These are phyloP conservation scores for Lactifluus rugatus DNA, from an alignment of 768 basidiomycete genomes.

Conservation along the genomic window DNA sequence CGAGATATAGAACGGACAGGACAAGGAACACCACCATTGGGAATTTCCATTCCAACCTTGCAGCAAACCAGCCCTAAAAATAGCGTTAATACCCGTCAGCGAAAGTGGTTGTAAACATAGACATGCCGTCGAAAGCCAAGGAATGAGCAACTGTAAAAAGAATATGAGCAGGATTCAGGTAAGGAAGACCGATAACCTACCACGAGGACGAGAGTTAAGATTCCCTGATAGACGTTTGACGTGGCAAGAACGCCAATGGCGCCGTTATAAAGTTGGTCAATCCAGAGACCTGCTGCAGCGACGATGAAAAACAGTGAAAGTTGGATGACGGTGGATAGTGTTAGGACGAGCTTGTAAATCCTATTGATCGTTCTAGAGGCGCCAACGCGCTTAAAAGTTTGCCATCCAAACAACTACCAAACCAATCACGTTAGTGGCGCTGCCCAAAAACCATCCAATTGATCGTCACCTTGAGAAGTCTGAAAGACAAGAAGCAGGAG, in stretches of 20 bases:
- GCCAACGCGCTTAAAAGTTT: conserved; percentile 80
- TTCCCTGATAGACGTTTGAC: conserved; percentile 41
- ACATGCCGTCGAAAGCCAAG: conserved; percentile 56
- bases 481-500: conserved; percentile 61
- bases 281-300: conserved; percentile 59
- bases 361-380: conserved; percentile 65
- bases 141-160: conserved; percentile 43
- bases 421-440: neutral
- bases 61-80: conserved; percentile 62
- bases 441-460: neutral
- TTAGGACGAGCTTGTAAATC: conserved; percentile 62
- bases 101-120: neutral
- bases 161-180: conserved; percentile 5
- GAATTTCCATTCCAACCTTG: conserved; percentile 52
- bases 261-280: conserved; percentile 66
- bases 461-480: conserved; percentile 51
- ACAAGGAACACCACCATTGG: conserved; percentile 56
- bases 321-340: conserved; percentile 63
- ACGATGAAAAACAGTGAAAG: conserved; percentile 72
- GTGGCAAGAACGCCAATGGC: conserved; percentile 45
- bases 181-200: conserved; percentile 34
- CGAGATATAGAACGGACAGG: conserved; percentile 50
- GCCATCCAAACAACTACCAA: conserved; percentile 65
- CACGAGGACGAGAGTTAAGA: conserved; percentile 45
- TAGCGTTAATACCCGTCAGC: neutral